Conservation (phyloP, 352 stramenopile species). For the Phytophthora multivora region DNA sequence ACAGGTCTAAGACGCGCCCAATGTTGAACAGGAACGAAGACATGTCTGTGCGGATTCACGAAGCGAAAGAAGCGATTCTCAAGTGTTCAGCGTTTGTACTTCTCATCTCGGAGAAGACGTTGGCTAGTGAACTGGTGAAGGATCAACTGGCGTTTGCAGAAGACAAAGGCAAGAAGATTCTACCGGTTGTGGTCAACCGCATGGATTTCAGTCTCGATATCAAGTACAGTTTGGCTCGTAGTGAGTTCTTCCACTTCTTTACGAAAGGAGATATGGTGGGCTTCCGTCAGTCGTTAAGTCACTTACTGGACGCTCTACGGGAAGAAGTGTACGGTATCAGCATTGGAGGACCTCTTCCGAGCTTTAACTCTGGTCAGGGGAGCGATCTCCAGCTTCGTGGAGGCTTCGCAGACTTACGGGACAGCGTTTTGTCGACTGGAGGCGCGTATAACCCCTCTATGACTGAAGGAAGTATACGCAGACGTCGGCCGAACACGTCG, state of each 20-base stretch:
- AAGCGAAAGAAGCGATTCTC: slow-evolving; percentile 83
- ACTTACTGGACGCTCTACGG: slow-evolving; percentile 59
- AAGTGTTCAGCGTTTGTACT: slow-evolving; percentile 81
- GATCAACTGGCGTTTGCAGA: slow-evolving; percentile 85
- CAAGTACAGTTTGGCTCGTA: slow-evolving; percentile 82
- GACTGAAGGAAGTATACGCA: slow-evolving; percentile 23
- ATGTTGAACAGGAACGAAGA: slow-evolving; percentile 45
- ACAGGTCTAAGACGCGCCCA: slow-evolving; percentile 10
- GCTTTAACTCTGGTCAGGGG: slow-evolving; percentile 9
- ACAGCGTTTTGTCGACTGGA: slow-evolving; percentile 43
- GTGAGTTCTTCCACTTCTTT: slow-evolving; percentile 85
- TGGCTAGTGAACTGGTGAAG: slow-evolving; percentile 72
- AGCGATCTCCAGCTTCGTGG: slow-evolving; percentile 32
- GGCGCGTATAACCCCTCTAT: slow-evolving; percentile 12
- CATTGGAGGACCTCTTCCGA: slow-evolving; percentile 22
- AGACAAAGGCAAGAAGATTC: slow-evolving; percentile 84
- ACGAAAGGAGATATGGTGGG: slow-evolving; percentile 80
- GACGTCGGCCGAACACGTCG: slow-evolving; percentile 27
- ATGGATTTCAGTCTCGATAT: slow-evolving; percentile 73
- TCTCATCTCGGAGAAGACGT: slow-evolving; percentile 75
- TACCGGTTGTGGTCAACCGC: slow-evolving; percentile 72
- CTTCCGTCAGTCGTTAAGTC: slow-evolving; percentile 64
- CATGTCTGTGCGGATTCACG: slow-evolving; percentile 72
- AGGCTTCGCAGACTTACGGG: slow-evolving; percentile 39
- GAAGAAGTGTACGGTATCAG: slow-evolving; percentile 77